phyloP scores from a whole-genome alignment of 2,329 filamentous ascomycete genomes.

The Aspergillus carbonarius region DNA sequence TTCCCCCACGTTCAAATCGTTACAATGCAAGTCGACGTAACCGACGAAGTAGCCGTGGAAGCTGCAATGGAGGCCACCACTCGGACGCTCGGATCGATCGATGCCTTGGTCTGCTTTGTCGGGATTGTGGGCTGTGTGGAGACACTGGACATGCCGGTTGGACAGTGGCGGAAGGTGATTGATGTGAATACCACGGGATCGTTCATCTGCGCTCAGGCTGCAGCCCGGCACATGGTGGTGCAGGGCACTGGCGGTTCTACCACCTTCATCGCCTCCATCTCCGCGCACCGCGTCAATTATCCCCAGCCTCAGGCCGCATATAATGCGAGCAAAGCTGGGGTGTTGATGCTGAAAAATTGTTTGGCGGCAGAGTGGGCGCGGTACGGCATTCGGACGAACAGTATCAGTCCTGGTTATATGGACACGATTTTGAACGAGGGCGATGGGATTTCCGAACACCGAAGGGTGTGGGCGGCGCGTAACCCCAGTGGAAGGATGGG shows the following conservation, averaged over 20 bases:
- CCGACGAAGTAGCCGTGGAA: conserved; percentile 44
- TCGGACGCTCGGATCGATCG: background rate
- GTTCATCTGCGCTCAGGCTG: conserved; percentile 69
- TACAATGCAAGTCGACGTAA: conserved; percentile 59
- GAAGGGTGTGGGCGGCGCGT: conserved; percentile 57
- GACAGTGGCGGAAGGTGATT: conserved; percentile 62
- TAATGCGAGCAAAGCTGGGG: conserved; percentile 68
- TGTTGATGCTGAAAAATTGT: conserved; percentile 62
- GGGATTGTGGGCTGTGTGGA: conserved; percentile 65
- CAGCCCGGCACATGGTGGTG: conserved; percentile 41
- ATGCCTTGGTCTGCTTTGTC: conserved; percentile 60
- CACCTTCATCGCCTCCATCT: conserved; percentile 66
- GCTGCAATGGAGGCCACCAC: conserved; percentile 12
- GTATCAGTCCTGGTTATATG: conserved; percentile 72
- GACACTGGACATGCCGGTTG: conserved; percentile 58
- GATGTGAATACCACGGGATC: conserved; percentile 72
- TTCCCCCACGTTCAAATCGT: conserved; percentile 57
- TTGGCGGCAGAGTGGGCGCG: conserved; percentile 72
- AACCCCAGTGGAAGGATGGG: conserved; percentile 68
- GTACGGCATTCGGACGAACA: conserved; percentile 70
- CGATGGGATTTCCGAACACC: conserved; percentile 54
- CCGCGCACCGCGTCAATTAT: conserved; percentile 67
- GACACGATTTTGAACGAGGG: conserved; percentile 72
- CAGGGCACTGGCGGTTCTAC: conserved; percentile 9
- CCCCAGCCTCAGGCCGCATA: conserved; percentile 72